These are phyloP conservation scores for Crithidia sp. DNA, from an alignment of 208 protist genomes.

Conservation along the genomic window DNA sequence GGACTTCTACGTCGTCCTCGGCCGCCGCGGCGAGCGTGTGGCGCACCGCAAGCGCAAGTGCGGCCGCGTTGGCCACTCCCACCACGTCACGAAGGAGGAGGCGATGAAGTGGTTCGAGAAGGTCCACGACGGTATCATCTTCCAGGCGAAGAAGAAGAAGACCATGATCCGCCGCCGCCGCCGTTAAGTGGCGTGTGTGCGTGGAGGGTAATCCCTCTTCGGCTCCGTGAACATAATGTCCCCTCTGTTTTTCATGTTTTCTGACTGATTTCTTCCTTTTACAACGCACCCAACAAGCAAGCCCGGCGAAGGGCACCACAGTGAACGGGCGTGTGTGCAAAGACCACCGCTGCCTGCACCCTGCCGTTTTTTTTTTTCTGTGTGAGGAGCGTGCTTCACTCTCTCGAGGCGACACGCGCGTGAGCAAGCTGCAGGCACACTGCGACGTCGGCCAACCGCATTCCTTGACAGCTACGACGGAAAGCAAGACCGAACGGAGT, in stretches of 20 bases:
- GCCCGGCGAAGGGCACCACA: not conserved
- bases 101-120: slow-evolving; percentile 99
- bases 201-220: slow-evolving; percentile 5
- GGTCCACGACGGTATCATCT: slow-evolving; percentile 98
- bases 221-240: slow-evolving; percentile 12
- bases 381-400: too few relatives aligned
- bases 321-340: too few relatives aligned
- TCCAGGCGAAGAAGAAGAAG: slow-evolving; percentile 95
- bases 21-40: slow-evolving; percentile 97
- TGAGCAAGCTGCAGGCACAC: too few relatives aligned
- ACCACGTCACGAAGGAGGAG: slow-evolving; percentile 97
- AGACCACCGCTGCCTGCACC: too few relatives aligned
- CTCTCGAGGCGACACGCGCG: too few relatives aligned
- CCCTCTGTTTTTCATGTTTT: slow-evolving; percentile 17
- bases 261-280: slow-evolving; percentile 14
- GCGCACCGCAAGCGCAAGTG: slow-evolving; percentile 87
- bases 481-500: too few relatives aligned
- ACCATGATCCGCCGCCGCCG: slow-evolving; percentile 98
- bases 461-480: too few relatives aligned
- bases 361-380: too few relatives aligned
- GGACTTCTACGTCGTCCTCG: slow-evolving; percentile 99
- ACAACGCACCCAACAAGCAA: not conserved
- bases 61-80: slow-evolving; percentile 91
- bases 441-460: too few relatives aligned
- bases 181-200: slow-evolving; percentile 83